These are phyloP conservation scores for Waltergamsia citrina DNA, from an alignment of 2,329 filamentous ascomycete species.

Conservation along the genomic window DNA sequence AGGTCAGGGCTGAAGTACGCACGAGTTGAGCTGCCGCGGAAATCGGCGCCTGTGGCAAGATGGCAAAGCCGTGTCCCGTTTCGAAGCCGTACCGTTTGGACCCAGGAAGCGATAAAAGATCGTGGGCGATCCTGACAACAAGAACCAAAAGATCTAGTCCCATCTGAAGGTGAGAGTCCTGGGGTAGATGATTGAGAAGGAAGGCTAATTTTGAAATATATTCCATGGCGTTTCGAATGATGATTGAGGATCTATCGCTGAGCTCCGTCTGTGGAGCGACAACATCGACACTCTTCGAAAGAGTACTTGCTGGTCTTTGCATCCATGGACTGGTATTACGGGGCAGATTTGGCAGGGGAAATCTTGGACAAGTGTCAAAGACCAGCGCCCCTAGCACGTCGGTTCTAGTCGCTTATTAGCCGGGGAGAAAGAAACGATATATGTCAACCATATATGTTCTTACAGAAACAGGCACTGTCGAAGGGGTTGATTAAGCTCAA, in stretches of 20 bases:
- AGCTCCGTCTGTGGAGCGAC: too few species aligned
- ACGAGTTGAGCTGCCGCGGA: slow-evolving; percentile 7
- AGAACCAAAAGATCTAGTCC: slow-evolving; percentile 7
- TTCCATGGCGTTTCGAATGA: neutral
- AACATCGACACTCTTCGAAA: neutral
- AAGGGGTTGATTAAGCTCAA: slow-evolving; percentile 7
- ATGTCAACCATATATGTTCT: neutral
- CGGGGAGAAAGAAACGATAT: neutral
- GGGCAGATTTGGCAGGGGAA: slow-evolving; percentile 2
- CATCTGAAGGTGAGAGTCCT: neutral
- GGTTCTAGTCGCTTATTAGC: neutral
- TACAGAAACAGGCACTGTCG: slow-evolving; percentile 9
- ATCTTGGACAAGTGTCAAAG: slow-evolving; percentile 7
- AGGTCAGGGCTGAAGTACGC: slow-evolving; percentile 6
- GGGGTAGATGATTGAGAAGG: slow-evolving; percentile 4
- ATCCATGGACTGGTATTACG: neutral
- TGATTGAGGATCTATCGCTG: neutral
- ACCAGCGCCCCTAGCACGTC: slow-evolving; percentile 11
- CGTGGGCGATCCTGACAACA: slow-evolving; percentile 6
- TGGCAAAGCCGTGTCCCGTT: neutral
- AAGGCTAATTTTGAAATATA: neutral
- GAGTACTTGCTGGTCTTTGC: neutral
- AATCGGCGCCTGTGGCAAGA: neutral
- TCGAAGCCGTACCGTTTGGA: neutral
- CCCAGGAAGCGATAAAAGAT: slow-evolving; percentile 6